A percentile compares a stretch with the other conserved stretches of the same genome.
Conservation (phyloP, 1,139 yeast species). For the Petasospora rhodanensis region DNA sequence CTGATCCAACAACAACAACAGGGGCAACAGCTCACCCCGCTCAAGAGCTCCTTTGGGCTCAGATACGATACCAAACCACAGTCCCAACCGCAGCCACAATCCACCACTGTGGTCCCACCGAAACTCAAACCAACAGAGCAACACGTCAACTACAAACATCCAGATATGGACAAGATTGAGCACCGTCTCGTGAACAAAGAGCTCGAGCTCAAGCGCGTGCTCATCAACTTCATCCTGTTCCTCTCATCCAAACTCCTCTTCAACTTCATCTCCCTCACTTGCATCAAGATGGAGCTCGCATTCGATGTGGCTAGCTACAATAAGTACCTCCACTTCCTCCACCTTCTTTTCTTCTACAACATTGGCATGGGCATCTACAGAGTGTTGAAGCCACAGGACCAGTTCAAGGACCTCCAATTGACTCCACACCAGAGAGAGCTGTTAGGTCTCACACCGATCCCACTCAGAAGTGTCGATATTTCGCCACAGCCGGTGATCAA, state of each 20-base stretch:
- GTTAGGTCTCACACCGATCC: constrained; percentile 35
- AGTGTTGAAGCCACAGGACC: constrained; percentile 33
- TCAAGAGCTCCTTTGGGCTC: too few species aligned
- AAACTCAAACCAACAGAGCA: constrained; percentile 2
- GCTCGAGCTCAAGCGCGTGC: constrained; percentile 31
- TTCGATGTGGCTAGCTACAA: constrained; percentile 2
- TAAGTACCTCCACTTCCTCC: constrained; percentile 19
- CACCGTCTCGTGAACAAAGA: constrained; percentile 35
- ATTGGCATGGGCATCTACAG: constrained; percentile 31
- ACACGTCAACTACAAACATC: constrained; percentile 23
- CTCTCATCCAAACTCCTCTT: constrained; percentile 26
- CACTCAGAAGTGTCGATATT: too few species aligned
- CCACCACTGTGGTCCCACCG: too few species aligned
- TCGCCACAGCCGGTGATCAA: too few species aligned
- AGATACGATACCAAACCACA: too few species aligned
- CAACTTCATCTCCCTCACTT: constrained; percentile 25
- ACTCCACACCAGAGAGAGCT: constrained; percentile 38
- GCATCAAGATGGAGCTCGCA: constrained; percentile 20
- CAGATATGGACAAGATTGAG: constrained; percentile 23
- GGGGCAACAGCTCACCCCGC: too few species aligned
- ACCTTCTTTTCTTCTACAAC: constrained; percentile 34
- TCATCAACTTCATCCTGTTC: constrained; percentile 30
- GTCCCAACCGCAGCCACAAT: too few species aligned
- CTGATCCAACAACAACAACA: too few species aligned
- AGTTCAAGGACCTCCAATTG: constrained; percentile 36